These are phyloP conservation scores for Zostera marina DNA, from an alignment of 116 monocot species.

Conservation along the genomic window DNA sequence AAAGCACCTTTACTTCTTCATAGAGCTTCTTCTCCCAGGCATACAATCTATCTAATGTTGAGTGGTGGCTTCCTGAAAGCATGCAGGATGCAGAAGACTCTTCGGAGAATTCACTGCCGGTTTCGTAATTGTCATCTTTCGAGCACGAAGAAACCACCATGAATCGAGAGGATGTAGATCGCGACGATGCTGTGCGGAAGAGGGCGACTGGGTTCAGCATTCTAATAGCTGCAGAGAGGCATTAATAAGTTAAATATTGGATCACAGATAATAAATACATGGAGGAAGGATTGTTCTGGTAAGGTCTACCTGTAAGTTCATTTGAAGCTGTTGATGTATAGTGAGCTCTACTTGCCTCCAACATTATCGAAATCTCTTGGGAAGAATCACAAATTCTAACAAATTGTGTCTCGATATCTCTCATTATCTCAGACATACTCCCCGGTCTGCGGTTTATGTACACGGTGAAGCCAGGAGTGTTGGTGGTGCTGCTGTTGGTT, in stretches of 20 bases:
- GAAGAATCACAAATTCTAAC: conserved; percentile 60
- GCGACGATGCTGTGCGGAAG: conserved; percentile 44
- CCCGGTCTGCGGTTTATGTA: conserved; percentile 56
- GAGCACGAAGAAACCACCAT: conserved; percentile 26
- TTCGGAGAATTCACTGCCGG: conserved; percentile 62
- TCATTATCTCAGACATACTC: conserved; percentile 74
- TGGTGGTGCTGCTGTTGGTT: conserved; percentile 11
- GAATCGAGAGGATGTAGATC: conserved; percentile 69
- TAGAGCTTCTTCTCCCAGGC: conserved; percentile 98
- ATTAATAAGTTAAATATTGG: background rate
- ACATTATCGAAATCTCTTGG: conserved; percentile 63
- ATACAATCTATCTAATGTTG: conserved; percentile 81
- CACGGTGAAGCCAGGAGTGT: conserved; percentile 60
- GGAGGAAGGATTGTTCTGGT: background rate
- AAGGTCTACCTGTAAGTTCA: conserved; percentile 41
- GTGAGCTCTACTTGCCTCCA: conserved; percentile 67
- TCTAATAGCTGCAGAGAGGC: conserved; percentile 21
- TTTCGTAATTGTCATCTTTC: conserved; percentile 50
- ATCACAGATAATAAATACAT: background rate
- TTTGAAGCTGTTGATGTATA: conserved; percentile 31
- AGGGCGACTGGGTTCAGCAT: conserved; percentile 69
- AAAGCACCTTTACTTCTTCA: conserved; percentile 83
- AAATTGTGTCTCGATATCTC: conserved; percentile 67
- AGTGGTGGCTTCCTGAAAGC: conserved; percentile 77
- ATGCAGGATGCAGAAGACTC: conserved; percentile 28